These are phyloP conservation scores for Jackrogersella minutella DNA, from an alignment of 495 filamentous ascomycete genomes.

Conservation along the genomic window DNA sequence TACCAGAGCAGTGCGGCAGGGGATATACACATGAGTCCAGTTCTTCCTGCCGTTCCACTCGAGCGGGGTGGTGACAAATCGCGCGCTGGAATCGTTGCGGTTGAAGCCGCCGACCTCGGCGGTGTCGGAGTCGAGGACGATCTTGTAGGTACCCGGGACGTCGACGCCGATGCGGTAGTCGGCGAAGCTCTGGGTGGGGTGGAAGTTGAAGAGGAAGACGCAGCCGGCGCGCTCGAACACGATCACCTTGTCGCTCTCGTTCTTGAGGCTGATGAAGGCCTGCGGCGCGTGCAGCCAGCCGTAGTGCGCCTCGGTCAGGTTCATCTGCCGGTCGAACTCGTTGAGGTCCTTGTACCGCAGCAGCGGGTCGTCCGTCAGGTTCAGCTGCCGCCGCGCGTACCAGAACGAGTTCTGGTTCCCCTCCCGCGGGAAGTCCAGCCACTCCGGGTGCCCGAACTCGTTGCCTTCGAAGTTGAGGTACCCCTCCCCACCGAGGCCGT, in stretches of 20 bases:
- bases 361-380: slow-evolving; percentile 84
- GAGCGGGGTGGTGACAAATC: slow-evolving; percentile 90
- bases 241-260: slow-evolving; percentile 93
- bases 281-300: slow-evolving; percentile 90
- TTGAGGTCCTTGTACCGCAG: slow-evolving; percentile 93
- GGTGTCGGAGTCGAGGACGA: slow-evolving; percentile 85
- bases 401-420: slow-evolving; percentile 97
- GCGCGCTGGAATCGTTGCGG: slow-evolving; percentile 75
- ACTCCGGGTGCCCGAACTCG: slow-evolving; percentile 98
- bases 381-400: slow-evolving; percentile 95
- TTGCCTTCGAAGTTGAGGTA: slow-evolving; percentile 99
- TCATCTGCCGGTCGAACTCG: slow-evolving; percentile 93
- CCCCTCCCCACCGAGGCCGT: slow-evolving; percentile 93
- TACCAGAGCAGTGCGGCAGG: slow-evolving; percentile 84
- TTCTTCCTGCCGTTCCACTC: slow-evolving; percentile 89
- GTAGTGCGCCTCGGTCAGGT: slow-evolving; percentile 83
- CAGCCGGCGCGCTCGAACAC: slow-evolving; percentile 93
- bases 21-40: slow-evolving; percentile 92
- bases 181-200: slow-evolving; percentile 83
- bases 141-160: slow-evolving; percentile 80
- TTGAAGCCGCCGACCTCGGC: slow-evolving; percentile 80
- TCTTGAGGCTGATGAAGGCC: slow-evolving; percentile 92
- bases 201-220: slow-evolving; percentile 96
- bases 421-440: slow-evolving; percentile 96
- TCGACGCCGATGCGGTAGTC: slow-evolving; percentile 95